A percentile compares a stretch with the other conserved stretches of the same genome.
phyloP scores from a whole-genome alignment of 345 rosid species.

The Citrus cavaleriei region DNA sequence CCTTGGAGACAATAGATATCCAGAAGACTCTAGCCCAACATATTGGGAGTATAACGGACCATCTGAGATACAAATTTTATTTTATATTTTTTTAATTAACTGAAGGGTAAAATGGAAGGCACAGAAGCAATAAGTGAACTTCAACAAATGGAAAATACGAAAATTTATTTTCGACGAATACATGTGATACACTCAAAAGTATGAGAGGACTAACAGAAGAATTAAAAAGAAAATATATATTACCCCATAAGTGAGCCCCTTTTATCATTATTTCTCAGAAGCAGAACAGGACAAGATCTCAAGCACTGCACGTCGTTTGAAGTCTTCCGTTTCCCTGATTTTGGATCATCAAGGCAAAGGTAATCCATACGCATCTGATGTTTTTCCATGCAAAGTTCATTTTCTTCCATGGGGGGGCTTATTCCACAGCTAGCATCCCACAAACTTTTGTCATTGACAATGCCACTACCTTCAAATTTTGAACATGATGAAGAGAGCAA shows the following conservation, averaged over 20 bases:
- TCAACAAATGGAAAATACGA: not conserved
- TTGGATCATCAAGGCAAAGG: slow-evolving; percentile 47
- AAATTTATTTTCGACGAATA: not conserved
- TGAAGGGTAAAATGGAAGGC: not conserved
- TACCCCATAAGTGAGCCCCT: slow-evolving; percentile 50
- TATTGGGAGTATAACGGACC: slow-evolving; percentile 81
- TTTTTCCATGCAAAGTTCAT: slow-evolving; percentile 58
- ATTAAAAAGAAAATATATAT: slow-evolving; percentile 15
- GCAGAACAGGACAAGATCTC: slow-evolving; percentile 65
- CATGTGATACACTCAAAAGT: not conserved
- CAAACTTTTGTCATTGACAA: slow-evolving; percentile 24
- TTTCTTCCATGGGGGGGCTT: slow-evolving; percentile 59
- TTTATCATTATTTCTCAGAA: slow-evolving; percentile 53
- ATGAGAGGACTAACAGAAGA: not conserved
- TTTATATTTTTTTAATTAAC: not conserved
- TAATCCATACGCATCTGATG: slow-evolving; percentile 45
- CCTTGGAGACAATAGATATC: slow-evolving; percentile 56
- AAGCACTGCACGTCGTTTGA: slow-evolving; percentile 40
- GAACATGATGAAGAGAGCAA: slow-evolving; percentile 13
- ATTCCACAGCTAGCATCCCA: slow-evolving; percentile 60
- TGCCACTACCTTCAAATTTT: slow-evolving; percentile 22
- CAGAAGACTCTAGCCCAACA: slow-evolving; percentile 83
- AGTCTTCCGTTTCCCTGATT: slow-evolving; percentile 20
- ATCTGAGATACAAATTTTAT: slow-evolving; percentile 44
- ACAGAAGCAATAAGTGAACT: not conserved